phyloP scores from a whole-genome alignment of 306 rosid genomes.

The Ammopiptanthus mongolicus region DNA sequence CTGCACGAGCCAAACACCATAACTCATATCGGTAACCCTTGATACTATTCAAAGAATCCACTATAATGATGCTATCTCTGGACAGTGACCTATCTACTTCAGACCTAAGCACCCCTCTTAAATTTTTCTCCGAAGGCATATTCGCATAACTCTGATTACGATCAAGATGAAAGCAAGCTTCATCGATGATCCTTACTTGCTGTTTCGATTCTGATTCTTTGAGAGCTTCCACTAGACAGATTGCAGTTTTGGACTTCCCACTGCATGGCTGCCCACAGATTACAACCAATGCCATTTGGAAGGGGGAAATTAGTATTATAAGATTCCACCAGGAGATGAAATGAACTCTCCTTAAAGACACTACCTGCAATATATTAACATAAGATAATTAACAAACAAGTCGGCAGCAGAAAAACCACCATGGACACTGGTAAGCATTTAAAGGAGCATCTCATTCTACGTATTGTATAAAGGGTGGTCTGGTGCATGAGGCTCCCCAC shows the following conservation, averaged over 20 bases:
- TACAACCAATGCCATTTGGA: slow-evolving; percentile 83
- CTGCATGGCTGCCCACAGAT: slow-evolving; percentile 94
- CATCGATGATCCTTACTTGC: slow-evolving; percentile 64
- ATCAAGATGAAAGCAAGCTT: slow-evolving; percentile 72
- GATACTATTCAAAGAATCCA: slow-evolving; percentile 85
- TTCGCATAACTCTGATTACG: slow-evolving; percentile 79
- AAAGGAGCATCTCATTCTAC: not conserved
- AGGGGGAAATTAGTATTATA: not conserved
- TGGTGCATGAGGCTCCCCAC: no score
- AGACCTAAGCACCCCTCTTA: slow-evolving; percentile 84
- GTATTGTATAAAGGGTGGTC: no score
- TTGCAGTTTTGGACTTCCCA: slow-evolving; percentile 65
- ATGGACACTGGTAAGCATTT: not conserved
- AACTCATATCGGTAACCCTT: slow-evolving; percentile 91
- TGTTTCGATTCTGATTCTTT: slow-evolving; percentile 52
- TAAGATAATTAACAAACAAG: not conserved
- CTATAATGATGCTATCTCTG: slow-evolving; percentile 58
- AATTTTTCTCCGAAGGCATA: slow-evolving; percentile 86
- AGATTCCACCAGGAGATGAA: not conserved
- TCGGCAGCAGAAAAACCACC: not conserved
- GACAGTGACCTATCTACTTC: slow-evolving; percentile 89
- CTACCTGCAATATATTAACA: slow-evolving; percentile 18
- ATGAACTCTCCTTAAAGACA: not conserved
- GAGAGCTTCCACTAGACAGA: slow-evolving; percentile 57
- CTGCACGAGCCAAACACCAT: slow-evolving; percentile 95